A percentile compares a stretch with the other conserved stretches of the same genome.
These are phyloP conservation scores for Bullera alba DNA, from an alignment of 768 basidiomycete species.

Conservation along the genomic window DNA sequence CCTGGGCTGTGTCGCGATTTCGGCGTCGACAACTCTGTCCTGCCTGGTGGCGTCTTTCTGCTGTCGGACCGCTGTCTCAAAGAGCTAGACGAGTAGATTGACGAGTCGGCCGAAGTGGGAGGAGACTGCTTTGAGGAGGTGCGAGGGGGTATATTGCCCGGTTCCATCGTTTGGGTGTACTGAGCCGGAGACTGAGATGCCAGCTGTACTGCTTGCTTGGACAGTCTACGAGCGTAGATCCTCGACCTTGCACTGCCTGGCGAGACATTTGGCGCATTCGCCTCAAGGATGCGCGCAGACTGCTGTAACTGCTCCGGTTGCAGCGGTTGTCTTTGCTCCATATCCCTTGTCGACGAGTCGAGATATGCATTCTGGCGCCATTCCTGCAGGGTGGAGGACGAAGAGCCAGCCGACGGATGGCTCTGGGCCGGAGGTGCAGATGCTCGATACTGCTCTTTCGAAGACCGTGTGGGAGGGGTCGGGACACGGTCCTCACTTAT, in stretches of 20 bases:
- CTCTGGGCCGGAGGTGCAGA: conserved; percentile 6
- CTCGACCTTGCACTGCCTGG: conserved; percentile 25
- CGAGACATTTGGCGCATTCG: conserved; percentile 10
- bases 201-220: conserved; percentile 16
- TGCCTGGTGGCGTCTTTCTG: conserved; percentile 19
- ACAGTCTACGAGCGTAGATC: conserved; percentile 25
- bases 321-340: neutral
- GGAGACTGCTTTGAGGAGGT: conserved; percentile 17
- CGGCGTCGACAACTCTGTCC: neutral
- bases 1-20: conserved; percentile 14
- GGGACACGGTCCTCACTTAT: conserved; percentile 11
- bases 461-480: neutral
- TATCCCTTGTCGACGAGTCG: no score
- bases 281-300: no score
- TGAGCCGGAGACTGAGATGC: no score
- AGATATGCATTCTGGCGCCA: no score
- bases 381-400: no score
- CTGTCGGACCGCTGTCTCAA: conserved; percentile 20
- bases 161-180: neutral
- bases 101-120: conserved; percentile 31
- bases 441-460: neutral
- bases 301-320: neutral
- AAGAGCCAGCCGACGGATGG: neutral
- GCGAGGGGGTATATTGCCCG: conserved; percentile 2
- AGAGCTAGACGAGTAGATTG: conserved; percentile 4